Conservation (phyloP, 495 filamentous ascomycete species). For the Jackrogersella minutella region DNA sequence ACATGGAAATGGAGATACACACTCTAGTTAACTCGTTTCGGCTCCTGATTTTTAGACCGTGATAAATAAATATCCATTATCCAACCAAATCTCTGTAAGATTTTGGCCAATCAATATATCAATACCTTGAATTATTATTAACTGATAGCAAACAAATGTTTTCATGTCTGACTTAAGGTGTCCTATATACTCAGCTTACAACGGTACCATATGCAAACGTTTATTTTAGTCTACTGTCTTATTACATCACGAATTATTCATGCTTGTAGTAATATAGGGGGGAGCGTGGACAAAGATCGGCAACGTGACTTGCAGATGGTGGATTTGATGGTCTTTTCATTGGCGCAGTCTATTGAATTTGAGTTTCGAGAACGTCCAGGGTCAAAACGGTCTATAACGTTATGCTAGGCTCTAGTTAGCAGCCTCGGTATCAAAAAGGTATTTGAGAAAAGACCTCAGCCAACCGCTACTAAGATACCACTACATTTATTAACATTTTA, state of each 20-base stretch:
- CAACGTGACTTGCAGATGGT: conserved; percentile 38
- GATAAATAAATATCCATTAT: neutral
- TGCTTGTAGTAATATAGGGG: conserved; percentile 20
- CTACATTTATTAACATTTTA: too few species aligned
- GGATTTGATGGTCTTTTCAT: conserved; percentile 17
- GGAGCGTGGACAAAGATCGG: conserved; percentile 25
- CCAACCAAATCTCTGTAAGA: neutral
- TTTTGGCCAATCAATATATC: too few species aligned
- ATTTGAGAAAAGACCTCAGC: too few species aligned
- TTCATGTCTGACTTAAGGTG: neutral
- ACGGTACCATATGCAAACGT: neutral
- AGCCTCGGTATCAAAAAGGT: too few species aligned
- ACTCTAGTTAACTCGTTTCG: conserved; percentile 25
- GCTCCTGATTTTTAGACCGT: conserved; percentile 30
- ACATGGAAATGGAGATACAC: conserved; percentile 25
- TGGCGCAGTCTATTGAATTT: conserved; percentile 21
- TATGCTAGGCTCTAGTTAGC: neutral
- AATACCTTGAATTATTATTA: too few species aligned
- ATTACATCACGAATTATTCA: conserved; percentile 39
- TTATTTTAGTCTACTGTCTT: conserved; percentile 10
- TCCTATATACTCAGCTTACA: neutral
- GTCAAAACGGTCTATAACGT: conserved; percentile 10
- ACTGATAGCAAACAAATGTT: neutral
- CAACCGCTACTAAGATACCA: too few species aligned
- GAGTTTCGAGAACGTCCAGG: conserved; percentile 14